Evolutionary conservation across 2,329 filamentous ascomycete genomes (phyloP).

Genomic region (Hypoxylon sp.): DNA sequence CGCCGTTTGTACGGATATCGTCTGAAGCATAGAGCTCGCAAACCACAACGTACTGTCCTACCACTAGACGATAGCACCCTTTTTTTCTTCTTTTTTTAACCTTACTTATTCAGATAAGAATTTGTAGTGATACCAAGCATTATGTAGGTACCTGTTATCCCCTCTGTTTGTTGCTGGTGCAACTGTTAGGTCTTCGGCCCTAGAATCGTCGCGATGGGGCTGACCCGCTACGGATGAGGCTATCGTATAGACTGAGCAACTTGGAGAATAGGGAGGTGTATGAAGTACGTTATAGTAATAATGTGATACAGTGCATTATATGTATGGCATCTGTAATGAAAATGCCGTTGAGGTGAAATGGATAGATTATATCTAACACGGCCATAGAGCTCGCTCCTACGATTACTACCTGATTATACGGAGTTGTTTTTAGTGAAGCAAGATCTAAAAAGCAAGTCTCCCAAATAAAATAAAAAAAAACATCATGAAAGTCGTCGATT

Average conservation of each 20-base stretch:
- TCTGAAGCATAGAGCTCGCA: not conserved
- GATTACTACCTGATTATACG: not conserved
- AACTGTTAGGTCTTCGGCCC: constrained; percentile 16
- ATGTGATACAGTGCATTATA: not conserved
- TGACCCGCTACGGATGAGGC: constrained; percentile 11
- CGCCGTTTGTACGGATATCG: constrained; percentile 26
- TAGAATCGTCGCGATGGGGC: constrained; percentile 7
- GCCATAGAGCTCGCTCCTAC: not conserved
- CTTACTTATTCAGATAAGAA: not conserved
- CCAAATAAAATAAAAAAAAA: not conserved
- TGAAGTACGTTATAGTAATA: constrained; percentile 17
- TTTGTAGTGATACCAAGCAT: not conserved
- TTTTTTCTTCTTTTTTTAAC: not conserved
- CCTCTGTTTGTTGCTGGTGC: not conserved
- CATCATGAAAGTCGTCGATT: constrained; percentile 5
- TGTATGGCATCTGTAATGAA: not conserved
- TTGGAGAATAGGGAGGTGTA: not conserved
- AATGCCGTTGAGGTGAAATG: not conserved
- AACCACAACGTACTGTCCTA: constrained; percentile 33
- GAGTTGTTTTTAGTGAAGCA: not conserved
- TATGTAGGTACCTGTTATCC: not conserved
- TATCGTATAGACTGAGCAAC: constrained; percentile 2
- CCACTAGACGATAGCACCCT: constrained; percentile 33
- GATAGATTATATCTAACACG: not conserved
- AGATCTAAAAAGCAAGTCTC: not conserved